A percentile compares a stretch with the other conserved stretches of the same genome.
These are phyloP conservation scores for Geranium rotundifolium DNA, from an alignment of 345 rosid genomes.

Conservation along the genomic window DNA sequence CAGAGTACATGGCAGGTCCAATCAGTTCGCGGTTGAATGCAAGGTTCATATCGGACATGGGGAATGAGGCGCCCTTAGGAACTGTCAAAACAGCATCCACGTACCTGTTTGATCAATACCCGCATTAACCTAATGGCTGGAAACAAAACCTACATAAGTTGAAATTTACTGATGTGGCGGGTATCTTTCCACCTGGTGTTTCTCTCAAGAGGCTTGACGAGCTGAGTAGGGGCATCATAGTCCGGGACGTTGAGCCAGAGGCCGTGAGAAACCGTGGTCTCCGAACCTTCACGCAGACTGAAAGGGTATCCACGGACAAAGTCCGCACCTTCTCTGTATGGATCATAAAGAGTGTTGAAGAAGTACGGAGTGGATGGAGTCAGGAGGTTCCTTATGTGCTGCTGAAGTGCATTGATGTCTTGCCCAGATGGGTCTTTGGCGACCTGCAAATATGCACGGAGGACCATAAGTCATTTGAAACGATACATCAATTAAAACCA, in stretches of 20 bases:
- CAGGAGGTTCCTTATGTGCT: conserved; percentile 38
- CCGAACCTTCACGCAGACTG: conserved; percentile 36
- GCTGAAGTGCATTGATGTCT: conserved; percentile 35
- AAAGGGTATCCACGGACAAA: conserved; percentile 43
- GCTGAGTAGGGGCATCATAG: conserved; percentile 43
- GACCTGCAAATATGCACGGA: conserved; percentile 14
- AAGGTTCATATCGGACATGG: conserved; percentile 43
- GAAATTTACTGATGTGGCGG: too few relatives aligned
- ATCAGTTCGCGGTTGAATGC: conserved; percentile 38
- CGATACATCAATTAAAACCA: too few relatives aligned
- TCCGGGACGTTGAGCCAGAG: conserved; percentile 47
- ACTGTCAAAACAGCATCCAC: conserved; percentile 40
- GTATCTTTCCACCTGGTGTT: conserved; percentile 23
- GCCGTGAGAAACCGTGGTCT: conserved; percentile 35
- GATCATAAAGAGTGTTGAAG: conserved; percentile 42
- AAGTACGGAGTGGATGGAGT: conserved; percentile 35
- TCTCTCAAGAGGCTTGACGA: conserved; percentile 38
- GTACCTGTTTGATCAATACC: conserved; percentile 14
- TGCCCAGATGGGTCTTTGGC: conserved; percentile 36
- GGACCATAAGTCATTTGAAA: too few relatives aligned
- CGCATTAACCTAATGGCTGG: too few relatives aligned
- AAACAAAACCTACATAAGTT: too few relatives aligned
- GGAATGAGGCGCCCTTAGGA: conserved; percentile 40
- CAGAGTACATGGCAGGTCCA: conserved; percentile 44
- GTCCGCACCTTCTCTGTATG: conserved; percentile 32